phyloP scores from a whole-genome alignment of 2,329 filamentous ascomycete genomes.

The Clarireedia monteithiana region DNA sequence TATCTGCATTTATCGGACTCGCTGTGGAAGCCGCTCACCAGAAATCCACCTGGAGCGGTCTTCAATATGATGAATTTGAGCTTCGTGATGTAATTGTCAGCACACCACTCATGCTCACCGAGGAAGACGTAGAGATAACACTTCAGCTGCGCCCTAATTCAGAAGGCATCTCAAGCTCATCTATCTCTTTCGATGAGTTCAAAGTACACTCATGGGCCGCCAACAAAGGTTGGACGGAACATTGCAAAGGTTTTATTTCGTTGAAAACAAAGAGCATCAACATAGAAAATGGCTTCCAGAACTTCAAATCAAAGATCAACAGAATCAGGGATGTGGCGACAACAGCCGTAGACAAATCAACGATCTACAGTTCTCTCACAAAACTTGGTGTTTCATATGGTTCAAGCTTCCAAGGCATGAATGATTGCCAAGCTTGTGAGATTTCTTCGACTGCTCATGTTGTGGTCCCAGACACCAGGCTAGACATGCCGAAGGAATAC shows the following conservation, averaged over 20 bases:
- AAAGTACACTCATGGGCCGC: slow-evolving; percentile 1
- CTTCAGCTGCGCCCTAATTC: slow-evolving; percentile 38
- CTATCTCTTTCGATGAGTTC: slow-evolving; percentile 7
- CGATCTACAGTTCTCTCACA: slow-evolving; percentile 1
- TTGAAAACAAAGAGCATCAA: background rate
- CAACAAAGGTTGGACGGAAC: slow-evolving; percentile 32
- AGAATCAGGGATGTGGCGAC: background rate
- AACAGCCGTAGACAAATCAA: slow-evolving; percentile 1
- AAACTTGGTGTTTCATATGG: slow-evolving; percentile 41
- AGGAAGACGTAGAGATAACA: slow-evolving; percentile 40
- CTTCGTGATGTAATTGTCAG: slow-evolving; percentile 3
- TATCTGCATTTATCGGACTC: slow-evolving; percentile 27
- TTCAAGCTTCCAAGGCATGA: slow-evolving; percentile 33
- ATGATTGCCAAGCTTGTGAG: slow-evolving; percentile 6
- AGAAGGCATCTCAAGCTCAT: slow-evolving; percentile 30
- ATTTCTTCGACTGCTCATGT: background rate
- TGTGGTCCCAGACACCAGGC: slow-evolving; percentile 7
- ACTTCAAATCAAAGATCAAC: background rate
- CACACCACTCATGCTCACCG: slow-evolving; percentile 6
- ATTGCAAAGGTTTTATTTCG: slow-evolving; percentile 39
- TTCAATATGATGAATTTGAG: slow-evolving; percentile 30
- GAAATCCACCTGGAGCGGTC: slow-evolving; percentile 15
- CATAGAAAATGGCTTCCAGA: background rate
- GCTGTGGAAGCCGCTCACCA: slow-evolving; percentile 26
- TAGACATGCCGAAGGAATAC: slow-evolving; percentile 30